phyloP scores from a whole-genome alignment of 805 yeast species.

The Tetrapisispora fleetii region DNA sequence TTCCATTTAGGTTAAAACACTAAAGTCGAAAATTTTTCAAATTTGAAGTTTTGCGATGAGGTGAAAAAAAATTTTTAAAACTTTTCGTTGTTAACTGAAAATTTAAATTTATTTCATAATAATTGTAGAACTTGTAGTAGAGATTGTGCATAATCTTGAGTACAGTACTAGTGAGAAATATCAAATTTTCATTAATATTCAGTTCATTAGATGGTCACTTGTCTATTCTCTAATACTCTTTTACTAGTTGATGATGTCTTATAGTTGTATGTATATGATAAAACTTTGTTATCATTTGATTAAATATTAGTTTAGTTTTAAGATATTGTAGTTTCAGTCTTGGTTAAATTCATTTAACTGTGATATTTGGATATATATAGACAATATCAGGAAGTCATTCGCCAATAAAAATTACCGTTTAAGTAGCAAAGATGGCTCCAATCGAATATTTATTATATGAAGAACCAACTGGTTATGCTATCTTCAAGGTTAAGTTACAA shows the following conservation, averaged over 20 bases:
- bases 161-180: not conserved
- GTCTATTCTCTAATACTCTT: not conserved
- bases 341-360: too few species aligned
- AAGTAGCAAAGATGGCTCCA: slow-evolving; percentile 42
- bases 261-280: too few species aligned
- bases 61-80: not conserved
- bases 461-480: slow-evolving; percentile 97
- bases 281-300: too few species aligned
- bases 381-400: not conserved
- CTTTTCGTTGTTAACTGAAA: not conserved
- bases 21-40: not conserved
- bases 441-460: slow-evolving; percentile 89
- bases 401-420: not conserved
- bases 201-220: not conserved
- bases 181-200: not conserved
- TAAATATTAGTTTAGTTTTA: not conserved
- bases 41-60: not conserved
- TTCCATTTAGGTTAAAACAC: not conserved
- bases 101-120: too few species aligned
- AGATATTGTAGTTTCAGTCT: too few species aligned
- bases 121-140: not conserved
- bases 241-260: not conserved
- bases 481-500: slow-evolving; percentile 86
- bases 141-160: not conserved
- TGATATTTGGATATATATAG: too few species aligned